Conservation (phyloP, 768 basidiomycete genomes). For the Suillus bovinus region DNA sequence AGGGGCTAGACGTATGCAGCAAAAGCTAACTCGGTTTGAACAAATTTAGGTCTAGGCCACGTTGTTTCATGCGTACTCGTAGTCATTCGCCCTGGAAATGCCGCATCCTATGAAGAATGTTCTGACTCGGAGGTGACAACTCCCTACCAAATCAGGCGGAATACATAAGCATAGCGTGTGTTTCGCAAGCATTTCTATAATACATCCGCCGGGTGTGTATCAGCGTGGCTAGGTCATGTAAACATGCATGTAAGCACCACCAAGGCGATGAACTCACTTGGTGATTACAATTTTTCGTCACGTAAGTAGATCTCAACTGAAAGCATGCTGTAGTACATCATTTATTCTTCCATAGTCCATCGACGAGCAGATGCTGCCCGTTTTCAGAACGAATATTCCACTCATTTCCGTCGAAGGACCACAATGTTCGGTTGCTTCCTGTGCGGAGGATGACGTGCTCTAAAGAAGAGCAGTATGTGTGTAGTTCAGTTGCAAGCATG, state of each 20-base stretch:
- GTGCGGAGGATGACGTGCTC: conserved; percentile 37
- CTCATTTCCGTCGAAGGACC: conserved; percentile 38
- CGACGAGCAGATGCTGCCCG: conserved; percentile 28
- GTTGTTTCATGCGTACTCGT: conserved; percentile 34
- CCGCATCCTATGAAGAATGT: conserved; percentile 32
- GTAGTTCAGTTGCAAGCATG: conserved; percentile 39
- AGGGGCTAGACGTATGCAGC: conserved; percentile 27
- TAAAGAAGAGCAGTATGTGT: conserved; percentile 37
- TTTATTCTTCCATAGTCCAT: conserved; percentile 30
- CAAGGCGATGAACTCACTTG: conserved; percentile 26
- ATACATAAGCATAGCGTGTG: conserved; percentile 30
- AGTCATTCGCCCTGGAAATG: conserved; percentile 22
- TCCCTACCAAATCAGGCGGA: conserved; percentile 23
- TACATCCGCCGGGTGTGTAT: conserved; percentile 19
- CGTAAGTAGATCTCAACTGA: conserved; percentile 23
- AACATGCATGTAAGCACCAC: conserved; percentile 25
- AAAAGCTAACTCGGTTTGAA: conserved; percentile 16
- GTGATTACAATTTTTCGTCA: conserved; percentile 17
- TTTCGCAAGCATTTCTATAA: conserved; percentile 26
- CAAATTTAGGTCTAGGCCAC: conserved; percentile 33
- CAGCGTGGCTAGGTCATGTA: conserved; percentile 24
- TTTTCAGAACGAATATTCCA: conserved; percentile 29
- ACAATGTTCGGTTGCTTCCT: conserved; percentile 28
- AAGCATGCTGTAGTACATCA: conserved; percentile 15
- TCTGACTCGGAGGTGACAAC: conserved; percentile 23